Evolutionary conservation across 345 rosid genomes (phyloP).

Genomic region (Dipteronia sinensis): DNA sequence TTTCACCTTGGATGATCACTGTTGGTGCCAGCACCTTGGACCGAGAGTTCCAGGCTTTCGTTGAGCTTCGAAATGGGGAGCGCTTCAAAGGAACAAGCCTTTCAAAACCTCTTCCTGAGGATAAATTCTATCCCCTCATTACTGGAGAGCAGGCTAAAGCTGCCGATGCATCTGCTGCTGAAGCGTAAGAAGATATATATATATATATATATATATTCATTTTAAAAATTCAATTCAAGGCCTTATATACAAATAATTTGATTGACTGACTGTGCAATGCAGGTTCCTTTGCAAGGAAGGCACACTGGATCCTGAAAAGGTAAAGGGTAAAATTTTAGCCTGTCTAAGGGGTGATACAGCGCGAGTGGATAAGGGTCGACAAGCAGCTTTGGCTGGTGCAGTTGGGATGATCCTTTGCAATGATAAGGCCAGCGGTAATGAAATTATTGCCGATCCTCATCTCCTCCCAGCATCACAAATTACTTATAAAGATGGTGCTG

Average conservation of each 20-base stretch:
- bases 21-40: constrained; percentile 66
- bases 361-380: constrained; percentile 53
- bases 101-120: constrained; percentile 33
- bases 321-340: constrained; percentile 50
- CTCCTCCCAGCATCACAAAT: constrained; percentile 68
- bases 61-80: constrained; percentile 41
- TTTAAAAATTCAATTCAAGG: not conserved
- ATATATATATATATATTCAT: not conserved
- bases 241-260: not conserved
- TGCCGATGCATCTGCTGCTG: constrained; percentile 24
- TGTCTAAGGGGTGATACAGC: constrained; percentile 51
- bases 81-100: constrained; percentile 48
- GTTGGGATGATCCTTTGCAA: constrained; percentile 78
- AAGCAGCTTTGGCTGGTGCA: constrained; percentile 54
- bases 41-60: constrained; percentile 42
- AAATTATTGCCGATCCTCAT: constrained; percentile 54
- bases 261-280: not conserved
- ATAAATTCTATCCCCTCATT: constrained; percentile 42
- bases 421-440: constrained; percentile 43
- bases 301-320: constrained; percentile 49
- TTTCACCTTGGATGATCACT: constrained; percentile 62
- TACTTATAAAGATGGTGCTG: constrained; percentile 48
- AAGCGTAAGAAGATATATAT: constrained; percentile 39
- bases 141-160: constrained; percentile 34
- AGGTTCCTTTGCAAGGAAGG: constrained; percentile 37